phyloP scores from a whole-genome alignment of 306 rosid species.

The Begonia peltatifolia region DNA sequence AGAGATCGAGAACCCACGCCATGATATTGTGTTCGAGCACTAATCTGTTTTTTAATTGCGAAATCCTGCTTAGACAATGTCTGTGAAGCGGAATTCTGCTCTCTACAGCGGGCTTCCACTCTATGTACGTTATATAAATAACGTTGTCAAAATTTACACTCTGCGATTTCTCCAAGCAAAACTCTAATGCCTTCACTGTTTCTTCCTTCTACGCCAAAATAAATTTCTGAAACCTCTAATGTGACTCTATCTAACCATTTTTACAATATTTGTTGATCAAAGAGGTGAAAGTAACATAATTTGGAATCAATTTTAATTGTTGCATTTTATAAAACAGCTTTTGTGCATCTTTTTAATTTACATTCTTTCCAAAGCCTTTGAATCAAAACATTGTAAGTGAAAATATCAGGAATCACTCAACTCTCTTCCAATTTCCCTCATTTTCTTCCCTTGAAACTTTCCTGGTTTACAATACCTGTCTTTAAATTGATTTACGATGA shows the following conservation, averaged over 20 bases:
- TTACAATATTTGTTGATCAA: constrained; percentile 67
- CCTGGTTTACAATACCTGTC: constrained; percentile 41
- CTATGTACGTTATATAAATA: no score
- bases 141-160: no score
- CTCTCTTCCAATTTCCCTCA: constrained; percentile 39
- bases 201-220: no score
- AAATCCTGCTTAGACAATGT: no score
- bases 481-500: constrained; percentile 16
- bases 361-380: constrained; percentile 53
- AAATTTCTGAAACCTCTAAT: no score
- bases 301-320: constrained; percentile 47
- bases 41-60: no score
- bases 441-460: constrained; percentile 48
- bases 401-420: constrained; percentile 45
- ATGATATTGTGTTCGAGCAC: no score
- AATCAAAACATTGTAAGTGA: constrained; percentile 59
- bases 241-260: constrained; percentile 32
- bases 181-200: no score
- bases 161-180: no score
- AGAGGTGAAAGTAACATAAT: constrained; percentile 49
- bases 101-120: no score
- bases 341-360: constrained; percentile 40
- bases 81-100: no score
- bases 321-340: constrained; percentile 59
- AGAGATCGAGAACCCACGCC: no score